phyloP scores from a whole-genome alignment of 139 green algal genomes.

The Eudorina sp. region DNA sequence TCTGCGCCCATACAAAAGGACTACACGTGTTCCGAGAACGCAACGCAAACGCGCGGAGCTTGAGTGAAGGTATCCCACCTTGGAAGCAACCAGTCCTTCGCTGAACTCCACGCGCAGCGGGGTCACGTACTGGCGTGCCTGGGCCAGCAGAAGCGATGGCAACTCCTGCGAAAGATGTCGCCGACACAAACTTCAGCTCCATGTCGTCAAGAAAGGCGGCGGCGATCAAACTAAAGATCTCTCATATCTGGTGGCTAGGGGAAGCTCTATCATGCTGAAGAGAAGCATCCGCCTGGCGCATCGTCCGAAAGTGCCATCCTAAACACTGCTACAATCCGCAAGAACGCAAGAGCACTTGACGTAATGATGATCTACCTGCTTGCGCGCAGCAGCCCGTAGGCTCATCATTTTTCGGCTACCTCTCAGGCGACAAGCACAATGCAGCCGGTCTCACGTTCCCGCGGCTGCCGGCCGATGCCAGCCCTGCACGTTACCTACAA shows the following conservation, averaged over 20 bases:
- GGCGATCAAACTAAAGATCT: too few species aligned
- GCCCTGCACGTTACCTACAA: not conserved
- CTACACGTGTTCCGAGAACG: slow-evolving; percentile 26
- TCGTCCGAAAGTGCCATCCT: not conserved
- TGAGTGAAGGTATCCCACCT: not conserved
- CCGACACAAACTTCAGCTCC: slow-evolving; percentile 33
- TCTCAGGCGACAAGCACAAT: not conserved
- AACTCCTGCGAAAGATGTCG: slow-evolving; percentile 33
- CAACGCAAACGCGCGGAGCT: not conserved
- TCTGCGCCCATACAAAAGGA: not conserved
- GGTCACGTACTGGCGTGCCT: slow-evolving; percentile 48
- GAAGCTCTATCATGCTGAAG: not conserved
- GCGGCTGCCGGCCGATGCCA: slow-evolving; percentile 18
- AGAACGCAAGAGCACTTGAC: not conserved
- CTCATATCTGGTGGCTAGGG: too few species aligned
- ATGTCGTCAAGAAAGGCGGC: not conserved
- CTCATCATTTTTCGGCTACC: slow-evolving; percentile 38
- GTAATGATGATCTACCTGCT: slow-evolving; percentile 35
- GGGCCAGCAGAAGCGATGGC: slow-evolving; percentile 37
- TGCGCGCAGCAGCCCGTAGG: slow-evolving; percentile 42
- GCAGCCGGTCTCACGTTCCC: slow-evolving; percentile 12
- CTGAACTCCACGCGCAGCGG: slow-evolving; percentile 51
- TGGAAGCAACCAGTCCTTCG: slow-evolving; percentile 50
- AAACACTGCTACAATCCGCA: not conserved
- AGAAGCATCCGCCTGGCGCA: not conserved